phyloP scores from a whole-genome alignment of 495 filamentous ascomycete species.

The Penicillium longicatenatum region DNA sequence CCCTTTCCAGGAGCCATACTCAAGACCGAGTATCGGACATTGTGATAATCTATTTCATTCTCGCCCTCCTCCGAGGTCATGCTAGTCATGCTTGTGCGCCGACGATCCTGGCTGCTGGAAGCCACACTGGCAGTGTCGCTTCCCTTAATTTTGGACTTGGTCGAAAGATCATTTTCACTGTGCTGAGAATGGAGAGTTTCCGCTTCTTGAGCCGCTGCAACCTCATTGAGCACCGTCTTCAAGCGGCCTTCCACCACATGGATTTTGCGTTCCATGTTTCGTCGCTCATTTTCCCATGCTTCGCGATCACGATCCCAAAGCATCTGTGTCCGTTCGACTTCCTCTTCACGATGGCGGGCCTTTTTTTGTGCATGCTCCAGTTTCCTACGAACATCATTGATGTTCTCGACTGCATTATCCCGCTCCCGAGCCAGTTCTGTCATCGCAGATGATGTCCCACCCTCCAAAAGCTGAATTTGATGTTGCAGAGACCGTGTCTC shows the following conservation, averaged over 20 bases:
- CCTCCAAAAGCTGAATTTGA: conserved; percentile 82
- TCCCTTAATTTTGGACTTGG: conserved; percentile 46
- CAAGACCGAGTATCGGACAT: conserved; percentile 67
- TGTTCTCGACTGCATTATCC: conserved; percentile 77
- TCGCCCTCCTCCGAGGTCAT: conserved; percentile 62
- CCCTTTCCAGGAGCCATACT: conserved; percentile 54
- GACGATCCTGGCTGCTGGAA: conserved; percentile 66
- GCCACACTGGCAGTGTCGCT: conserved; percentile 79
- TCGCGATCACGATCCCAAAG: conserved; percentile 83
- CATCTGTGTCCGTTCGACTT: conserved; percentile 70
- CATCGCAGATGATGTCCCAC: conserved; percentile 80
- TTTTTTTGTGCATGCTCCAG: conserved; percentile 79
- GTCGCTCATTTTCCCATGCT: conserved; percentile 76
- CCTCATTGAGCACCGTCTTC: conserved; percentile 79
- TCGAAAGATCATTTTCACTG: conserved; percentile 25
- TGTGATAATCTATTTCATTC: conserved; percentile 27
- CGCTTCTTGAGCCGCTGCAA: conserved; percentile 71
- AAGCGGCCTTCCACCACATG: conserved; percentile 87
- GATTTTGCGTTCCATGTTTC: conserved; percentile 76
- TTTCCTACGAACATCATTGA: conserved; percentile 72
- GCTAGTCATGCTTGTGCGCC: conserved; percentile 58
- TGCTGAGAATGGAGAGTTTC: conserved; percentile 26
- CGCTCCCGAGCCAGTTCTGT: conserved; percentile 81
- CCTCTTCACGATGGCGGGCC: conserved; percentile 78
- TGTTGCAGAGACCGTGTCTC: conserved; percentile 81